A percentile compares a stretch with the other conserved stretches of the same genome.
Evolutionary conservation across 176 grass and related monocot genomes (phyloP).

Genomic region (Hordeum marinum): DNA sequence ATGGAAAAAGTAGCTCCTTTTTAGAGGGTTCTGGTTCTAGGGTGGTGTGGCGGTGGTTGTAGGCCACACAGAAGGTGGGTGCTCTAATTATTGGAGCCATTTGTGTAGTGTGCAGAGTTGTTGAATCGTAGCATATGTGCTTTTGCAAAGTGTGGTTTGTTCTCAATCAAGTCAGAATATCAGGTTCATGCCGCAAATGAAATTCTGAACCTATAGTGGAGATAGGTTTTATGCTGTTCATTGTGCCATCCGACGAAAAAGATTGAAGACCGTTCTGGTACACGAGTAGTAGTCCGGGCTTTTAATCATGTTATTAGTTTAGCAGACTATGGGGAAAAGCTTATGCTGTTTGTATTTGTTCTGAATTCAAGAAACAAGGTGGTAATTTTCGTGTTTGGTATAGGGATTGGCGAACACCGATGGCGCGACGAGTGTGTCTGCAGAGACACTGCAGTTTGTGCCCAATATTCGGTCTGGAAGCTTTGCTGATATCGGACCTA

Average conservation of each 20-base stretch:
- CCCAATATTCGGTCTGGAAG: slow-evolving; percentile 81
- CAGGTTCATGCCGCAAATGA: neutral
- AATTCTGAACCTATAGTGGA: neutral
- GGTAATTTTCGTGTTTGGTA: neutral
- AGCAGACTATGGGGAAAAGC: neutral
- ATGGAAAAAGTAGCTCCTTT: slow-evolving; percentile 34
- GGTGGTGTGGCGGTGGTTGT: slow-evolving; percentile 35
- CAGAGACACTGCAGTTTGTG: slow-evolving; percentile 41
- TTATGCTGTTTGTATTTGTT: neutral
- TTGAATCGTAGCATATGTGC: slow-evolving; percentile 21
- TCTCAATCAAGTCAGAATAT: slow-evolving; percentile 6
- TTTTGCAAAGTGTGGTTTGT: neutral
- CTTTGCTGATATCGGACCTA: slow-evolving; percentile 74
- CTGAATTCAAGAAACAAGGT: neutral
- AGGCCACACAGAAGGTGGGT: slow-evolving; percentile 41
- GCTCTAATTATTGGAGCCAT: slow-evolving; percentile 44
- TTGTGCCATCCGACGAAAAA: neutral
- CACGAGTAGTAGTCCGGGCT: neutral
- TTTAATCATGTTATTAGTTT: neutral
- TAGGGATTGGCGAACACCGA: slow-evolving; percentile 37
- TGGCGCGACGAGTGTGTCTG: slow-evolving; percentile 19
- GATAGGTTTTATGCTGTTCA: neutral
- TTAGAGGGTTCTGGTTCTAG: slow-evolving; percentile 21
- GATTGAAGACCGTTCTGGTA: neutral
- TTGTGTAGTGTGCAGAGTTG: slow-evolving; percentile 23